Base-by-base conservation (phyloP, 1,139 yeast genomes). In the Hanseniaspora sp. region DNA sequence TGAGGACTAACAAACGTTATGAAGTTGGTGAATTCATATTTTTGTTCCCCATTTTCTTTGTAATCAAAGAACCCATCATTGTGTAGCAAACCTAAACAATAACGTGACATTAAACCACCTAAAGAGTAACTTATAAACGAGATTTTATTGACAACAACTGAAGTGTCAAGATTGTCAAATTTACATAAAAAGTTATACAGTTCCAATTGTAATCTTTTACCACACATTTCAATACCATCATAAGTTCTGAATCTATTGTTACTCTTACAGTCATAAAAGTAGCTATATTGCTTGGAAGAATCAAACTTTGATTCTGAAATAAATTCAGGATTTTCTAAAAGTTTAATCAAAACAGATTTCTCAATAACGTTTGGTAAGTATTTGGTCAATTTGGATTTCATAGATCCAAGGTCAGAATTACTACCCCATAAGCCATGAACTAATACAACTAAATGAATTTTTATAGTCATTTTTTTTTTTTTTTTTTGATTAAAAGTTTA, bases 371-470 rank as follows among this genome's bases (percentile, higher is more conserved):
- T 52, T n/a, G 28, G 31, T 8, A 15, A 11, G 8, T 11, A 57
- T 34, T 64, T 63, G 35, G 63, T 63, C n/a, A 78, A 61, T 57
- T 74, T 75, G 8, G 69, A 61, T 55, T 71, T 72, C 42, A 82
- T 69, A 63, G 84, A 83, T 53, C 74, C 75, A 67, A 86, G 77
- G 62, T 86, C 95, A 53, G 76, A 69, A 7, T 79, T 71, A 56
- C 80, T 78, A 2, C 95, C 95, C 95, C 95, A 86, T 46, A 86
- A 74, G 74, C 95, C 95, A 68, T 86, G 95, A 53, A 83, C 85
- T 29, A 86, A 72, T 3, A 85, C 78, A 9, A 86, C 76, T 48
- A 86, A 71, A 66, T 86, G 95, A 60, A 67, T 71, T 42, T 60
- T 46, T 28, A 34, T 34, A 8, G 28, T 18, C 49, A 44, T 48